These are phyloP conservation scores for Yarrowia sp. DNA, from an alignment of 805 yeast species.

Conservation along the genomic window DNA sequence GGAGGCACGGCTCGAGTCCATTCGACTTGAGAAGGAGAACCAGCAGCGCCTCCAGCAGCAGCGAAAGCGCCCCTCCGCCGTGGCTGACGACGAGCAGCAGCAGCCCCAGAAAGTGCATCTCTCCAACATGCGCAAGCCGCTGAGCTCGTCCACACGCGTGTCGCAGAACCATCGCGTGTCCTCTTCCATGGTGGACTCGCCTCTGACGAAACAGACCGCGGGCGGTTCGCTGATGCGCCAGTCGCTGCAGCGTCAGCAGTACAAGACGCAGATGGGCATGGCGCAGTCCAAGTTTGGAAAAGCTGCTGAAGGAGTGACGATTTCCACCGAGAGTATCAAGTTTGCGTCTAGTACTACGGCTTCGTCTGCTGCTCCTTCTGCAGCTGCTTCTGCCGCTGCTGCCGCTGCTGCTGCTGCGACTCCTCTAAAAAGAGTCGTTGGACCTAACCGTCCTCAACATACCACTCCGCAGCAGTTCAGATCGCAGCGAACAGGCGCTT, in stretches of 20 bases:
- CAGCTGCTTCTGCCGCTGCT: neutral
- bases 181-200: constrained; percentile 19
- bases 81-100: neutral
- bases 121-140: constrained; percentile 23
- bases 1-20: constrained; percentile 5
- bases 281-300: constrained; percentile 2
- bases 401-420: neutral
- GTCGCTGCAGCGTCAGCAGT: constrained; percentile 3
- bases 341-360: constrained; percentile 33
- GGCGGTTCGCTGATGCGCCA: constrained; percentile 14
- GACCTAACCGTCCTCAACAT: constrained; percentile 21
- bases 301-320: constrained; percentile 26
- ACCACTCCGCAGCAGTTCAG: constrained; percentile 27
- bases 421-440: constrained; percentile 1
- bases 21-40: constrained; percentile 16
- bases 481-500: constrained; percentile 2
- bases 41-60: constrained; percentile 1
- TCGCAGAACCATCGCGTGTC: constrained; percentile 5
- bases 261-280: constrained; percentile 20
- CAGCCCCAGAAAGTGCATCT: constrained; percentile 15
- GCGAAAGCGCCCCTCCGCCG: neutral
- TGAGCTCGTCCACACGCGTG: neutral
- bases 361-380: neutral
- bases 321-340: constrained; percentile 35
- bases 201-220: constrained; percentile 1